Evolutionary conservation across 2,329 filamentous ascomycete species (phyloP).

Genomic region (Verticillium isaacii): DNA sequence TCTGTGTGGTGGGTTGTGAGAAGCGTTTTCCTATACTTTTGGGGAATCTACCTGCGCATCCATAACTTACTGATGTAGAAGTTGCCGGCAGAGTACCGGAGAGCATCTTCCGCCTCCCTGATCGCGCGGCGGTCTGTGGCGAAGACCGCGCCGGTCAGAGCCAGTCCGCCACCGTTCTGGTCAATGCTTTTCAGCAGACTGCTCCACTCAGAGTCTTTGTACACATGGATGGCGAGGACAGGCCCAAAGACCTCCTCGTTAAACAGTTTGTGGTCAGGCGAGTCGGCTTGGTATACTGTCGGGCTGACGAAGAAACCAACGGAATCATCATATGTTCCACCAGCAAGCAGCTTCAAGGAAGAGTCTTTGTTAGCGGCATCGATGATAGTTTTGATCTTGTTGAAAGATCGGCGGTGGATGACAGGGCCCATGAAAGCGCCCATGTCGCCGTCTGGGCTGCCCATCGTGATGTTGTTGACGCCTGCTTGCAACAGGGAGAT

Average conservation of each 20-base stretch:
- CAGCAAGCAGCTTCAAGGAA: constrained; percentile 35
- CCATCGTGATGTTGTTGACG: constrained; percentile 20
- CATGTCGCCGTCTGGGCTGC: constrained; percentile 22
- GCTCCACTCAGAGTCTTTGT: constrained; percentile 36
- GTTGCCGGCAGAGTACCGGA: constrained; percentile 52
- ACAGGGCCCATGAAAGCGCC: constrained; percentile 41
- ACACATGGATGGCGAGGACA: constrained; percentile 40
- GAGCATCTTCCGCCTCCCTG: constrained; percentile 42
- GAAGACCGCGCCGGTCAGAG: constrained; percentile 45
- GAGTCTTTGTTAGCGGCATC: constrained; percentile 37
- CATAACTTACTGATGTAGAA: constrained; percentile 42
- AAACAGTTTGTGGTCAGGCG: constrained; percentile 37
- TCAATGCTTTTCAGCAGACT: constrained; percentile 32
- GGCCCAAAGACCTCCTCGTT: constrained; percentile 45
- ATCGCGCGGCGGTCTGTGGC: constrained; percentile 42
- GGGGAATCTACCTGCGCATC: not conserved
- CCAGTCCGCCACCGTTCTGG: constrained; percentile 32
- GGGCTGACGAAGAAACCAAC: constrained; percentile 41
- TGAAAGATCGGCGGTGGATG: constrained; percentile 41
- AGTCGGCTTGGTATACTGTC: constrained; percentile 37
- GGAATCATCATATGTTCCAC: constrained; percentile 37
- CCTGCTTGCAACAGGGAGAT: constrained; percentile 17
- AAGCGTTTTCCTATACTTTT: not conserved
- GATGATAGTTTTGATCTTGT: constrained; percentile 38
- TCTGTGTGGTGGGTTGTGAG: constrained; percentile 16